Conservation (phyloP, 2,329 filamentous ascomycete genomes). For the Berkeleyomyces basicola region DNA sequence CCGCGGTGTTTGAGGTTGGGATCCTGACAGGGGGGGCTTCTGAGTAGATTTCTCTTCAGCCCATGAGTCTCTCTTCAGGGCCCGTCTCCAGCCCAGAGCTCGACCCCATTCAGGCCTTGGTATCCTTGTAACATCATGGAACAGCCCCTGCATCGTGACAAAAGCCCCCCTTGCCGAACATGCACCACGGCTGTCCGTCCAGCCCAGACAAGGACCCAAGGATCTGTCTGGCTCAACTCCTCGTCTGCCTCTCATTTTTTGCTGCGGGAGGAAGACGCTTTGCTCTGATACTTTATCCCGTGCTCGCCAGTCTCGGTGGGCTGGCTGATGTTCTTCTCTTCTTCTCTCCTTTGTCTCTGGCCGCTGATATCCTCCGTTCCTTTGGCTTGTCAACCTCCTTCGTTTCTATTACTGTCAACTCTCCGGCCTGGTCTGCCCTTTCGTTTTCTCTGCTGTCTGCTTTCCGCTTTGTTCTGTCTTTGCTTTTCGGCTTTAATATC, state of each 20-base stretch:
- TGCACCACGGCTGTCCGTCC: neutral
- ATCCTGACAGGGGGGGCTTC: neutral
- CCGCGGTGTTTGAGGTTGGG: neutral
- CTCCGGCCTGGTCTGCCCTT: slow-evolving; percentile 1
- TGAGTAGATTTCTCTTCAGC: neutral
- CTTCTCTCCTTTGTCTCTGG: neutral
- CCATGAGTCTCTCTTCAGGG: no score
- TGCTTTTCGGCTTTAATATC: neutral
- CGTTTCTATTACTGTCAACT: neutral
- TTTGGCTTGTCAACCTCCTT: neutral
- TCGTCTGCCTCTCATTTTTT: neutral
- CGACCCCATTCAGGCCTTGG: neutral
- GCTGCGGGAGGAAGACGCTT: neutral
- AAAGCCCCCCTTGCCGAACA: neutral
- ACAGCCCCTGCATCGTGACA: neutral
- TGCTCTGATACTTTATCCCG: neutral
- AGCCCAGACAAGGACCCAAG: no score
- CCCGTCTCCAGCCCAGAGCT: neutral
- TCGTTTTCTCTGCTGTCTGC: neutral
- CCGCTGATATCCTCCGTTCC: neutral
- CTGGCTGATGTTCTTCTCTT: neutral
- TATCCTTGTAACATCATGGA: neutral
- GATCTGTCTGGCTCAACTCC: no score
- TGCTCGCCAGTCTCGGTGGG: neutral
- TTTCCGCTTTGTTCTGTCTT: neutral